Evolutionary conservation across 2,329 filamentous ascomycete genomes (phyloP), one percentile per base, ranked within the genome.

Genomic region (Whalleya microplaca): DNA sequence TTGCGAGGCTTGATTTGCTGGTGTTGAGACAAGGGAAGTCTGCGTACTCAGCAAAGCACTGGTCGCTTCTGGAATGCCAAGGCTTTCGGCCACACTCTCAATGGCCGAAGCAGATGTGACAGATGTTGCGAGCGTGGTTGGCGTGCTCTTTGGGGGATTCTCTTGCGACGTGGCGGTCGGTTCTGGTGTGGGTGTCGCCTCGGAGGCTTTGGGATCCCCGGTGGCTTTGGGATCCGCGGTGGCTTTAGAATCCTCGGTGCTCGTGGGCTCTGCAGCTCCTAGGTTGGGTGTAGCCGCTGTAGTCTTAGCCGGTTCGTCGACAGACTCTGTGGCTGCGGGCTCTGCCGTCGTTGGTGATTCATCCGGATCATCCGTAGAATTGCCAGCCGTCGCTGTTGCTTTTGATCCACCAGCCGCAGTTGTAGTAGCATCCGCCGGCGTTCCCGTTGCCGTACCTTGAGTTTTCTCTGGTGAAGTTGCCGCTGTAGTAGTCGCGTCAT

Each of bases 51-150:
- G n/a, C 2, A 48, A 43, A 32, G 41, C 56, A 18, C 54, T 58
- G 16, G 61, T 54, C 2, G 54, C 1, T 21, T 62, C 58, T 5
- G 61, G 45, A 52, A 61, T 51, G 10, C 56, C 58, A 21, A 67
- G 52, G 46, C 64, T 67, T 8, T 56, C 53, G 14, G 66, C 60
- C 14, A 67, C 55, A n/a, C 54, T 66, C 14, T 67, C 65, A 10
- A 45, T 54, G 23, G 66, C 55, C 3, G 64, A 59, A 41, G 41
- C 67, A 27, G 64, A 59, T 48, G 63, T 53, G 12, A 56, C 32
- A 8, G 65, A 65, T 2, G 66, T 68, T n/a, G 59, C 53, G 18
- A 66, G 49, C 2, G 66, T 67, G 7, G 65, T 67, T 44, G 44
- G 61, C 8, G 42, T 42, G 18, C 19, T 47, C 7, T 45, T 48